A percentile compares a stretch with the other conserved stretches of the same genome.
Conservation (phyloP, 2,329 filamentous ascomycete species). For the Xylaria sp. region DNA sequence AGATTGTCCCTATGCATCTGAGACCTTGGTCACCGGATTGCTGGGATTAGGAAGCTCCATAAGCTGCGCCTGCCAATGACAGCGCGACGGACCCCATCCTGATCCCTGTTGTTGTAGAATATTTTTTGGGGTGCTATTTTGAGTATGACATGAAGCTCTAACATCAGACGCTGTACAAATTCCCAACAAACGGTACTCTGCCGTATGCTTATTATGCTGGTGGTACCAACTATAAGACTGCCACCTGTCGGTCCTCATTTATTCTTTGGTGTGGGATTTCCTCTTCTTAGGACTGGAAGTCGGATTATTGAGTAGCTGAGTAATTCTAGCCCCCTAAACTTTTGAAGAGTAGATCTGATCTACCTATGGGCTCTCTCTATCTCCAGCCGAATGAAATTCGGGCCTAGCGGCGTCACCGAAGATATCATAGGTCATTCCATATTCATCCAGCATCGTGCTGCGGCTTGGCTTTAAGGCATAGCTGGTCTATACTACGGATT, state of each 20-base stretch:
- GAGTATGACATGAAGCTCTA: slow-evolving; percentile 6
- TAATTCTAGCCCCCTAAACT: background rate
- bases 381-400: too few relatives aligned
- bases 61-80: background rate
- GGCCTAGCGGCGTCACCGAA: background rate
- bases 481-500: background rate
- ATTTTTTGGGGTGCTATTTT: slow-evolving; percentile 10
- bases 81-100: background rate
- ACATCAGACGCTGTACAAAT: background rate
- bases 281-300: background rate
- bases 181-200: slow-evolving; percentile 5
- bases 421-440: background rate
- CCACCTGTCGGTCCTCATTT: background rate
- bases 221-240: background rate
- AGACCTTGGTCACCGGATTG: slow-evolving; percentile 15
- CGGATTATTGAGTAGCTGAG: background rate
- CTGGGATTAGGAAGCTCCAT: slow-evolving; percentile 21
- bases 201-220: slow-evolving; percentile 3
- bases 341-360: background rate
- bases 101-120: slow-evolving; percentile 19
- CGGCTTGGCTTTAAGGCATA: background rate
- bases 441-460: background rate
- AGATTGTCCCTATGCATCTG: slow-evolving; percentile 17
- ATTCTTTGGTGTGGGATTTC: background rate
- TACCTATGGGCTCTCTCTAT: too few relatives aligned